These are phyloP conservation scores for Hericium coralloides DNA, from an alignment of 768 basidiomycete species.

Conservation along the genomic window DNA sequence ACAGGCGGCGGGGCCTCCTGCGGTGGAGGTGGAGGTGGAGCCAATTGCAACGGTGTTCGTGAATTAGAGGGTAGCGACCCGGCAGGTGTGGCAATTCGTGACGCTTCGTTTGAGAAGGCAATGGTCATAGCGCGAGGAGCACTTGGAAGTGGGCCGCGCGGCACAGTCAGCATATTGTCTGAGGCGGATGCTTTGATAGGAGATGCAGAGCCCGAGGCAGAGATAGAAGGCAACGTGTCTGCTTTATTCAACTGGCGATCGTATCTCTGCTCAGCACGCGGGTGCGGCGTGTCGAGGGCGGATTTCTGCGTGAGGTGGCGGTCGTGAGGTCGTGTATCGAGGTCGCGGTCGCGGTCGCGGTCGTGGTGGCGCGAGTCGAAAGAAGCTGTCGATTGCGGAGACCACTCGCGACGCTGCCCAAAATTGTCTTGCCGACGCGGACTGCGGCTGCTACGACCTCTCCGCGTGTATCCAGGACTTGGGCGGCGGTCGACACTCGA, in stretches of 20 bases:
- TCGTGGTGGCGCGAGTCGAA: neutral
- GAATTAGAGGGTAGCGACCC: neutral
- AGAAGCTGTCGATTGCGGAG: neutral
- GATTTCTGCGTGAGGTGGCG: neutral
- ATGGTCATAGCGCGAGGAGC: neutral
- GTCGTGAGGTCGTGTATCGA: neutral
- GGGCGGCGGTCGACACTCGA: neutral
- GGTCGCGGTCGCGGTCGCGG: neutral
- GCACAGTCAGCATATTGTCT: neutral
- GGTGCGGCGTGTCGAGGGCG: too few relatives aligned
- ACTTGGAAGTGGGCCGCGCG: neutral
- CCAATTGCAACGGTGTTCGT: neutral
- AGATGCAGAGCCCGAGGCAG: too few relatives aligned
- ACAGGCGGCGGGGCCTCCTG: neutral
- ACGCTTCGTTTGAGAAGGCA: neutral
- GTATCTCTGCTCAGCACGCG: too few relatives aligned
- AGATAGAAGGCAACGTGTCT: too few relatives aligned
- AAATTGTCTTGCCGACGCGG: neutral
- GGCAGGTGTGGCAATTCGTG: neutral
- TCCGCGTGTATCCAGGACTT: neutral
- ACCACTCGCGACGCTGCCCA: neutral
- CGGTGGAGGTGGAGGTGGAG: neutral
- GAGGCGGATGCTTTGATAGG: neutral
- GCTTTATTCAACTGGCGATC: too few relatives aligned
- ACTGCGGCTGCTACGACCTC: neutral